Base-by-base conservation (phyloP, 495 filamentous ascomycete species). In the Neurospora tetraspora region DNA sequence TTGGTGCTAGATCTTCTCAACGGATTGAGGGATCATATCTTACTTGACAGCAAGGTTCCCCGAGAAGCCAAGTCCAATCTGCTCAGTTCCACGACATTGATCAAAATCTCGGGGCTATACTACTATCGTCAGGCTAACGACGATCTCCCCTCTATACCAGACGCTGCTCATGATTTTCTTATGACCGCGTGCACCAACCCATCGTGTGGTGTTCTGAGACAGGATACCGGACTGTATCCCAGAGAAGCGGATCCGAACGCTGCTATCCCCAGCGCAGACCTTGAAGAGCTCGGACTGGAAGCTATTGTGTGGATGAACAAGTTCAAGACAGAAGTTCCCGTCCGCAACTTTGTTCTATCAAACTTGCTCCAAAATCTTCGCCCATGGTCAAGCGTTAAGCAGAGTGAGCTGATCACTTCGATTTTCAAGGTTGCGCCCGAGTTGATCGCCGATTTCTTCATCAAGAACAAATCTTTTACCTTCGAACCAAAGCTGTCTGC, bases 401-500 rank as follows among this genome's bases (percentile, higher is more conserved):
- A 99, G 79, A 90, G 90, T 73, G 91, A 97, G 75, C 83, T 99
- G 5, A 80, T 97, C 2, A 82, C 94, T 2, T 84, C 88, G 8
- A 93, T 97, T 42, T 97, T 98, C 80, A 87, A 87, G 77, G 86
- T 88, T 18, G 91, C 91, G 2, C 94, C 96, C 7, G 94, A 97
- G 79, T 82, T 98, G 23, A 88, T 97, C 6, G 90, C 93, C 12
- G 88, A 92, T 75, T 98, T 94, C 79, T 98, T 97, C 75, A 84
- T 88, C 69, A 89, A 87, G 77, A 93, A 91, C 79, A 90, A 89
- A 53, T 87, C 89, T 76, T 97, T 98, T 80, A 86, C 89, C 5
- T 92, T 96, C 69, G 96, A 98, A 36, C 94, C 96, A 0, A 98
- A 97, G 77, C 85, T 94, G 11, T 93, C 93, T 1, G 86, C 93